Evolutionary conservation across 1,284 basidiomycete genomes (phyloP).

Genomic region (Austropuccinia psidii): DNA sequence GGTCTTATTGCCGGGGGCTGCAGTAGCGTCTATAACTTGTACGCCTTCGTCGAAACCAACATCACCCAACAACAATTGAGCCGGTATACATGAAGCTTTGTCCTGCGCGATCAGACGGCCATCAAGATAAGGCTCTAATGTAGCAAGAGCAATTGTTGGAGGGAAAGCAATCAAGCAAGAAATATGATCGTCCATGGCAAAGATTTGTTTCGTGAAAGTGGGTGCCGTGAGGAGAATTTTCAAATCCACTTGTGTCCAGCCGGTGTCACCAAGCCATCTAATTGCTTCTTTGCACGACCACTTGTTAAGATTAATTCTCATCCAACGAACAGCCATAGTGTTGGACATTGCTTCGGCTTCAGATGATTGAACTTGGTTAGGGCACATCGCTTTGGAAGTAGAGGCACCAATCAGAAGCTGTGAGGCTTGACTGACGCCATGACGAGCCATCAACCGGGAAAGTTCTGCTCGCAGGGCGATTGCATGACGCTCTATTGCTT

Average conservation of each 20-base stretch:
- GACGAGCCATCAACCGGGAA: constrained; percentile 1
- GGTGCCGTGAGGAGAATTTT: background rate
- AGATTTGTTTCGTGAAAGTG: constrained; percentile 58
- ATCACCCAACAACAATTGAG: constrained; percentile 58
- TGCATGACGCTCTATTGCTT: constrained; percentile 44
- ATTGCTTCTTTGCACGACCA: constrained; percentile 8
- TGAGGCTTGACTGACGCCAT: background rate
- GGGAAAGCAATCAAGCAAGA: constrained; percentile 57
- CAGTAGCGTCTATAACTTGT: constrained; percentile 80
- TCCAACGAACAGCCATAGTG: background rate
- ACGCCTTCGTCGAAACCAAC: constrained; percentile 49
- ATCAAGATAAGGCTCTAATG: constrained; percentile 54
- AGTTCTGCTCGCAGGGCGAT: constrained; percentile 14
- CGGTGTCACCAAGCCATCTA: constrained; percentile 7
- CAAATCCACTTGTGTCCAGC: constrained; percentile 20
- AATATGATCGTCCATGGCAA: constrained; percentile 63
- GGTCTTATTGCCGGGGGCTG: constrained; percentile 97
- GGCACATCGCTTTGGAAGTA: background rate
- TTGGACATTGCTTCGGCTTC: background rate
- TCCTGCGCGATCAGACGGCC: constrained; percentile 88
- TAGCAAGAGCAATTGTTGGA: constrained; percentile 41
- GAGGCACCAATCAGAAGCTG: background rate
- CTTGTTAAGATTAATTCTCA: constrained; percentile 28
- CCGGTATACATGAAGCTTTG: constrained; percentile 95
- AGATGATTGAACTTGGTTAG: background rate